Base-by-base conservation (phyloP, 306 rosid genomes). In the Alnus glutinosa region DNA sequence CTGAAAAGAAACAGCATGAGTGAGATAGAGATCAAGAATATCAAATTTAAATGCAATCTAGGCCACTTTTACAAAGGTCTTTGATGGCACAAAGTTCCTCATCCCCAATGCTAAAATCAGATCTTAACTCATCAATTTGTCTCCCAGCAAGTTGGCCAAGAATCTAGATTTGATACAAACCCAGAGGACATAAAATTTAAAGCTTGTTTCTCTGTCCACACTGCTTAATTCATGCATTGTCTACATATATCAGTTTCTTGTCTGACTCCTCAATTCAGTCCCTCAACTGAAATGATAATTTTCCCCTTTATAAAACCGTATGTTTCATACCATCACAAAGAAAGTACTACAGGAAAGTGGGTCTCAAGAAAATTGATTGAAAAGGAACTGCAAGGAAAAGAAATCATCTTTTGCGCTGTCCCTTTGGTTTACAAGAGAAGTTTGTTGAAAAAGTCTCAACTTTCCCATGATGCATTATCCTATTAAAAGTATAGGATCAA, bases 71-170 rank as follows among this genome's bases (percentile, higher is more conserved):
- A 12, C 68, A 30, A 32, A 32, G 68, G 42, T 61, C 68, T 61
- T 61, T 61, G 68, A 61, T 30, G 37, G 42, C 16, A 30, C 68
- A 61, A 61, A 61, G 34, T 61, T 61, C 68, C 42, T 61, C 68
- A 61, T 30, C 68, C 68, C 15, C 68, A 28, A 59, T 39, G 30
- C 42, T 18, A 55, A 55, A 55, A 30, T 61, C 68, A 61, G 37
- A 61, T 32, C 68, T 11, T 11, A 61, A 61, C 42, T 61, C 30
- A 61, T 9, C 30, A 30, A 61, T 30, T 30, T 1, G 15, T 59
- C 36, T 28, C 46, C 70, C n/a, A 64, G 23, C 12, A 28, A 18
- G 2, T 64, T 7, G 18, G 70, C 9, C 70, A 64, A 64, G 70
- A 64, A 37, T 64, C 12, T 36, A 64, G 36, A 14, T 64, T 34